Base-by-base conservation (phyloP, 192 early-diverging fungal genomes). In the Thamnidium elegans region DNA sequence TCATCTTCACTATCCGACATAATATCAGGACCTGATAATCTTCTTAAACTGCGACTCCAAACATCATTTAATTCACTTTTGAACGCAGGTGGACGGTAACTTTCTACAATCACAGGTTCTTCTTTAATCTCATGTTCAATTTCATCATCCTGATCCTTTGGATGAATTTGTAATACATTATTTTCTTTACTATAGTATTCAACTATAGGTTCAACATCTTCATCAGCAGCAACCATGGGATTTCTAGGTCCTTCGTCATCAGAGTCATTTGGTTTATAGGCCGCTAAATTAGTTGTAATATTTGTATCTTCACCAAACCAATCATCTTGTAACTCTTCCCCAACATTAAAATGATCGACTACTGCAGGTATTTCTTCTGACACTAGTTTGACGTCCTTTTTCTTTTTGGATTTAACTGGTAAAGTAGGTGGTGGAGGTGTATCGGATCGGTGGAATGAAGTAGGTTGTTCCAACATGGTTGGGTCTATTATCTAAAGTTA, bases 151-250 rank as follows among this genome's bases (percentile, higher is more conserved):
- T 17, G 13, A 19, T 30, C 44, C 7, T 61, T 53, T 11, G 21
- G 53, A n/a, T 54, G 11, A 44, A 34, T 20, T n/a, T 17, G 39
- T 23, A 34, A 44, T 42, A n/a, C 30, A 52, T 44, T 13, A 4
- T 30, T 58, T 20, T 2, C 52, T 32, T 42, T 56, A 30, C 69
- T 72, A 34, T 70, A 59, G 34, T 64, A 67, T 11, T 71, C 67
- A n/a, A 59, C 59, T 13, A 48, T 17, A 3, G 65, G 69, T 34
- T 69, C 78, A 20, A 81, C 66, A 47, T 81, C 82, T 45, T 84
- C 82, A 66, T 84, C 82, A 4, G 46, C 65, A 23, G 82, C 65
- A 1, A 84, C 82, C 79, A 84, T 79, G 11, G 79, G 79, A 46
- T 84, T 84, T 3, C 63, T 63, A 5, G 42, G 54, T 31, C 9